Conservation (phyloP, 2,329 filamentous ascomycete genomes). For the Uncinocarpus reesii region DNA sequence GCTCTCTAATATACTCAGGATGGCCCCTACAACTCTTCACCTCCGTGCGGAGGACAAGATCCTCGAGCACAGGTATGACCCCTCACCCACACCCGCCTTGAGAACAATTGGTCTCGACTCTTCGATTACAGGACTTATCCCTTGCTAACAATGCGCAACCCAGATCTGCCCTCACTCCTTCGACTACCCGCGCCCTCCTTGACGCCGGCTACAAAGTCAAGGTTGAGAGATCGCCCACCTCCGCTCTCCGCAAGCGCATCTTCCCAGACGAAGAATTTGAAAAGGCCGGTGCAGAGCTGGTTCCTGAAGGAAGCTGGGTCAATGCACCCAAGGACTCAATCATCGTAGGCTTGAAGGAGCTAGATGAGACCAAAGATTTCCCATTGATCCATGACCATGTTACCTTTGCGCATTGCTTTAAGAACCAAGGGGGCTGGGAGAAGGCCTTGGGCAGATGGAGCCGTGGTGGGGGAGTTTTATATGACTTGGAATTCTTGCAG, state of each 20-base stretch:
- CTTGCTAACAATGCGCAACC: not conserved
- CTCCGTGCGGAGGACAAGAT: conserved; percentile 21
- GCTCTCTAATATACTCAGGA: conserved; percentile 6
- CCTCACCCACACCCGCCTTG: not conserved
- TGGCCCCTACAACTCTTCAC: conserved; percentile 16
- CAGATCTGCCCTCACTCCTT: conserved; percentile 23
- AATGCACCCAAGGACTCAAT: conserved; percentile 25
- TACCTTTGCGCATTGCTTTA: conserved; percentile 22
- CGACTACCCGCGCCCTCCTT: conserved; percentile 33
- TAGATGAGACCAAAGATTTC: conserved; percentile 19
- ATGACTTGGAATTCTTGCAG: conserved; percentile 22
- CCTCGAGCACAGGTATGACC: conserved; percentile 18
- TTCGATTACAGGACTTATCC: not conserved
- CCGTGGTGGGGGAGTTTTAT: conserved; percentile 19
- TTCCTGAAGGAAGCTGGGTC: conserved; percentile 33
- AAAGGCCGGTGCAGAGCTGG: conserved; percentile 30
- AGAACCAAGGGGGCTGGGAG: conserved; percentile 21
- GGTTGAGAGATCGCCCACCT: conserved; percentile 28
- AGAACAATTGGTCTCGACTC: not conserved
- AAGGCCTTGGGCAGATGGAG: conserved; percentile 19
- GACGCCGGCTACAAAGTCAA: conserved; percentile 34
- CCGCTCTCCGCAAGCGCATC: conserved; percentile 24
- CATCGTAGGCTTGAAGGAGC: conserved; percentile 21
- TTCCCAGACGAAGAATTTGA: conserved; percentile 35
- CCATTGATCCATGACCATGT: conserved; percentile 20